phyloP scores from a whole-genome alignment of 2,329 filamentous ascomycete genomes.

The Furcasterigmium furcatum region DNA sequence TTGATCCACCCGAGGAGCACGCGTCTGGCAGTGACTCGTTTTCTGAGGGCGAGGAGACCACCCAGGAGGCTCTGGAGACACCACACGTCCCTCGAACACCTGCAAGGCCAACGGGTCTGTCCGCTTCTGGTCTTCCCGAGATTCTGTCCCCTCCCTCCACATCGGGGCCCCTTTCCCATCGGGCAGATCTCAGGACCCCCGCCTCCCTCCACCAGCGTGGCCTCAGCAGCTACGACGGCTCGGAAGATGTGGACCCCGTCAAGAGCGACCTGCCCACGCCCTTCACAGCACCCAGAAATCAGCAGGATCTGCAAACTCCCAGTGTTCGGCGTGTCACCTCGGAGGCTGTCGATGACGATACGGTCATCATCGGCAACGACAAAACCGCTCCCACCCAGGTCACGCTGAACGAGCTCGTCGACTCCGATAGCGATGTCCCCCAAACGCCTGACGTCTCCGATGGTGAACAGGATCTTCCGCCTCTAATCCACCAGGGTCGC shows the following conservation, averaged over 20 bases:
- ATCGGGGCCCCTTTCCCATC: background rate
- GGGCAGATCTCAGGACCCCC: background rate
- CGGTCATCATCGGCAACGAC: background rate
- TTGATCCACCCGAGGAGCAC: no score
- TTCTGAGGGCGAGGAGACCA: background rate
- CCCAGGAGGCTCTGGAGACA: background rate
- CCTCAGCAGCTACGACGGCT: background rate
- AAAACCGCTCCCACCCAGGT: background rate
- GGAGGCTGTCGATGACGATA: background rate
- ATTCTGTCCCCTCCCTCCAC: background rate
- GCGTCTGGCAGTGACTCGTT: no score
- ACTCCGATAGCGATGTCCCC: constrained; percentile 2
- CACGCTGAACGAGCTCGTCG: constrained; percentile 5
- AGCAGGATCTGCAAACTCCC: background rate
- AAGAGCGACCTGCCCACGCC: constrained; percentile 2
- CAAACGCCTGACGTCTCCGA: constrained; percentile 8
- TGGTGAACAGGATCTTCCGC: constrained; percentile 31
- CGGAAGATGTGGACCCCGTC: constrained; percentile 2
- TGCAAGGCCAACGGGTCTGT: background rate
- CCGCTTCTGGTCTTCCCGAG: background rate
- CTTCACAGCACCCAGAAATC: background rate
- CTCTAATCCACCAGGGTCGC: constrained; percentile 23
- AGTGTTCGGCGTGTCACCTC: background rate
- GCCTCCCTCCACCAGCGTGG: background rate
- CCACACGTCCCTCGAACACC: background rate